Evolutionary conservation across 257 asterid genomes (phyloP).

Genomic region (Ligustrum vulgare): DNA sequence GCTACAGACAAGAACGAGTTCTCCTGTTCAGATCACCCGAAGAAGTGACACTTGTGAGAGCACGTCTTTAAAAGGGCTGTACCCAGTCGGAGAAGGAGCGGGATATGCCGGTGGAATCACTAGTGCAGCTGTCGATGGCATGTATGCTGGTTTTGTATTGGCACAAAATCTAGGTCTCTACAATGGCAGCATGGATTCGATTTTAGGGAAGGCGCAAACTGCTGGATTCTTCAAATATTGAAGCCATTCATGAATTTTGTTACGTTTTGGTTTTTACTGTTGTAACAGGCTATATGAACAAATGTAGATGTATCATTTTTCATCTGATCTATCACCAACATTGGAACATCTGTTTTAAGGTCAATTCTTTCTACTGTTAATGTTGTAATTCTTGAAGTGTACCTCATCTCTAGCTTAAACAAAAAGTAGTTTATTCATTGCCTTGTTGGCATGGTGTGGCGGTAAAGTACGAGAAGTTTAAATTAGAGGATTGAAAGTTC

Average conservation of each 20-base stretch:
- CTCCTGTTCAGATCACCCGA: conserved; percentile 80
- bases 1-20: conserved; percentile 84
- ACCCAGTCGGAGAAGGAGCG: conserved; percentile 94
- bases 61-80: conserved; percentile 76
- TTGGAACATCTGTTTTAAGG: too few species aligned
- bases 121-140: conserved; percentile 94
- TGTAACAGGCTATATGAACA: too few species aligned
- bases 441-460: too few species aligned
- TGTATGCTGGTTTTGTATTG: conserved; percentile 78
- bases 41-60: conserved; percentile 69
- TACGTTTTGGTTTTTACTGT: too few species aligned
- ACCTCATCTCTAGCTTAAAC: too few species aligned
- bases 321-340: background rate
- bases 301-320: too few species aligned
- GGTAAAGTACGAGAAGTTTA: too few species aligned
- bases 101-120: conserved; percentile 97
- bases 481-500: too few species aligned
- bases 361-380: too few species aligned
- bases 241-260: background rate
- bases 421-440: too few species aligned
- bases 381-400: too few species aligned
- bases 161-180: conserved; percentile 73
- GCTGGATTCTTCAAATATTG: conserved; percentile 57
- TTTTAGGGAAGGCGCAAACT: conserved; percentile 58
- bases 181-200: conserved; percentile 43